A percentile compares a stretch with the other conserved stretches of the same genome.
Evolutionary conservation across 495 filamentous ascomycete genomes (phyloP).

Genomic region (Bombardia bombarda): DNA sequence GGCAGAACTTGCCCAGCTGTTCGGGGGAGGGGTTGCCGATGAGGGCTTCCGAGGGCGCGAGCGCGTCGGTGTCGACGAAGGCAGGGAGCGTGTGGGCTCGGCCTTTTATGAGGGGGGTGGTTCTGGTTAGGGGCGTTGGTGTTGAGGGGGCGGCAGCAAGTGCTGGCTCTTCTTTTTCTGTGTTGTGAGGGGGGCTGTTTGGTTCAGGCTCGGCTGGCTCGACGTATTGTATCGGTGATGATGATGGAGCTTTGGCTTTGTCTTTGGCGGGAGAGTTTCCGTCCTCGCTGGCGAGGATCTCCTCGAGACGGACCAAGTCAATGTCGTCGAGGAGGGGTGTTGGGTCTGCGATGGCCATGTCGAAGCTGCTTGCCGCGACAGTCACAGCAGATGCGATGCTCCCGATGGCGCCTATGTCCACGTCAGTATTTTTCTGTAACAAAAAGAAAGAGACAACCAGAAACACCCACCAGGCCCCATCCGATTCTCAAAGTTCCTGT

Average conservation of each 20-base stretch:
- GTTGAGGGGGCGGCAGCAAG: neutral
- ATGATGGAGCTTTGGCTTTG: too few relatives aligned
- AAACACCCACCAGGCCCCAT: too few relatives aligned
- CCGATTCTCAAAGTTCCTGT: neutral
- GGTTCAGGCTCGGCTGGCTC: neutral
- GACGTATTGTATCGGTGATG: neutral
- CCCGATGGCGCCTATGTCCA: neutral
- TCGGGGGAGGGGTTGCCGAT: neutral
- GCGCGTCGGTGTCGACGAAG: slow-evolving; percentile 9
- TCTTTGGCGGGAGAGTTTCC: too few relatives aligned
- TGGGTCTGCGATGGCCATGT: neutral
- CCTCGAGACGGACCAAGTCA: neutral
- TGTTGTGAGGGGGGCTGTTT: neutral
- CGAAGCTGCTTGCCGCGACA: neutral
- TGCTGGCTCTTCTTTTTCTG: too few relatives aligned
- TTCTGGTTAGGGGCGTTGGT: too few relatives aligned
- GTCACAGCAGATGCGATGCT: neutral
- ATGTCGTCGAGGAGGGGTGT: neutral
- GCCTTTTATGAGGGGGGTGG: neutral
- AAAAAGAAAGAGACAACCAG: too few relatives aligned
- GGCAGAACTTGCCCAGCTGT: neutral
- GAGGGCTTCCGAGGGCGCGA: slow-evolving; percentile 1
- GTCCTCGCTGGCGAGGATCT: neutral
- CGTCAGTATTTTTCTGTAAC: too few relatives aligned
- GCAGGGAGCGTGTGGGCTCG: slow-evolving; percentile 1